A percentile compares a stretch with the other conserved stretches of the same genome.
phyloP scores from a whole-genome alignment of 2,329 filamentous ascomycete species.

The Penicillium sp. region DNA sequence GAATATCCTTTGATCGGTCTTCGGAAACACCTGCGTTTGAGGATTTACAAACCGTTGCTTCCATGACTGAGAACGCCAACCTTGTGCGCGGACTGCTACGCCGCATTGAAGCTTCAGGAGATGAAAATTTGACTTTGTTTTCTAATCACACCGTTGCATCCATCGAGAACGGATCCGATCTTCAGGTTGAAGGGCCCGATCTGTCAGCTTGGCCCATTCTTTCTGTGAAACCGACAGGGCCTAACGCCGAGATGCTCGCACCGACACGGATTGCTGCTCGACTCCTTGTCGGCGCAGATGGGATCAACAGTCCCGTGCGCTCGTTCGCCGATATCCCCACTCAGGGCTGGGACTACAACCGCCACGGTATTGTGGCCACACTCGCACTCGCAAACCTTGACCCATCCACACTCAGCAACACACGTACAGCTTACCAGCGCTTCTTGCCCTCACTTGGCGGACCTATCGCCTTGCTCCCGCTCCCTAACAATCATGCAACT shows the following conservation, averaged over 20 bases:
- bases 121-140: slow-evolving; percentile 62
- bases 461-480: slow-evolving; percentile 84
- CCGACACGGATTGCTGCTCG: slow-evolving; percentile 69
- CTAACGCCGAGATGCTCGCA: slow-evolving; percentile 16
- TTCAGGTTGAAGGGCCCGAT: slow-evolving; percentile 65
- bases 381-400: slow-evolving; percentile 62
- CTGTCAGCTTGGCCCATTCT: slow-evolving; percentile 86
- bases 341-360: slow-evolving; percentile 88
- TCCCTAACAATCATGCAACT: slow-evolving; percentile 79
- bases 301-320: slow-evolving; percentile 90
- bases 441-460: slow-evolving; percentile 80
- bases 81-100: slow-evolving; percentile 75
- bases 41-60: slow-evolving; percentile 70
- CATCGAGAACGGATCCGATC: slow-evolving; percentile 71
- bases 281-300: slow-evolving; percentile 88
- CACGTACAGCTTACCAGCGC: slow-evolving; percentile 85
- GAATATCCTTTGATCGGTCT: slow-evolving; percentile 84
- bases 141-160: slow-evolving; percentile 74
- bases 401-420: slow-evolving; percentile 35
- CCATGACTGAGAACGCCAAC: slow-evolving; percentile 96
- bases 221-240: slow-evolving; percentile 60
- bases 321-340: slow-evolving; percentile 83
- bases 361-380: slow-evolving; percentile 89
- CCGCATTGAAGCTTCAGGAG: slow-evolving; percentile 67
- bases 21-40: slow-evolving; percentile 47